phyloP scores from a whole-genome alignment of 192 early-diverging fungal species.

The Chytriomyces hyalinus region DNA sequence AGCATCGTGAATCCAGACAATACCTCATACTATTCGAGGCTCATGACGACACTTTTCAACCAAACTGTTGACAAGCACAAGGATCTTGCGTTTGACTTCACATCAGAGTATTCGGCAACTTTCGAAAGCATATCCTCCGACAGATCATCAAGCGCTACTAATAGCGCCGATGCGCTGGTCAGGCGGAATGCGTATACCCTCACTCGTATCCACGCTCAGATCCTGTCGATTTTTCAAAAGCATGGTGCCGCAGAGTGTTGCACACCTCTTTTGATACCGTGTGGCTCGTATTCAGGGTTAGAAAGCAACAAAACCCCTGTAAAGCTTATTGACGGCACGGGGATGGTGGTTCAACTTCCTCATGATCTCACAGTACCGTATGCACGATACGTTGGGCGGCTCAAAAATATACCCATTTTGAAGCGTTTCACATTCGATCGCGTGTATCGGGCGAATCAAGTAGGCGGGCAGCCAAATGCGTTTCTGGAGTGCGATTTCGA shows the following conservation, averaged over 20 bases:
- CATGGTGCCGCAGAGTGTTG: constrained; percentile 87
- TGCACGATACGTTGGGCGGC: constrained; percentile 80
- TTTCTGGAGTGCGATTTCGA: constrained; percentile 90
- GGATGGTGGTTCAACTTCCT: constrained; percentile 78
- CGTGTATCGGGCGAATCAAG: constrained; percentile 79
- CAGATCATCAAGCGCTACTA: constrained; percentile 37
- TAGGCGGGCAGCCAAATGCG: constrained; percentile 66
- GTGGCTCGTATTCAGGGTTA: constrained; percentile 8
- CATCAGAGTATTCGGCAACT: constrained; percentile 38
- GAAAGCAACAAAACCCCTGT: constrained; percentile 66
- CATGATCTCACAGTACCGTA: constrained; percentile 92
- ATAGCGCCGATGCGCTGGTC: constrained; percentile 36
- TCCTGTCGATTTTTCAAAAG: constrained; percentile 75
- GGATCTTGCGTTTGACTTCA: constrained; percentile 90
- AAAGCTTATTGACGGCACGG: constrained; percentile 79
- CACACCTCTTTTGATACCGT: constrained; percentile 83
- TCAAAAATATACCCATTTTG: constrained; percentile 65
- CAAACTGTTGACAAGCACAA: constrained; percentile 80
- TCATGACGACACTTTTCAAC: constrained; percentile 82
- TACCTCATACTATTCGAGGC: constrained; percentile 79
- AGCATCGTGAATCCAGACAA: constrained; percentile 84
- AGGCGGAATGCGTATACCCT: constrained; percentile 15
- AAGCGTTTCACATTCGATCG: constrained; percentile 88
- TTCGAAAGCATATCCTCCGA: constrained; percentile 34
- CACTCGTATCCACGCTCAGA: constrained; percentile 54